These are phyloP conservation scores for Aquanectria penicillioides DNA, from an alignment of 2,329 filamentous ascomycete genomes.

Conservation along the genomic window DNA sequence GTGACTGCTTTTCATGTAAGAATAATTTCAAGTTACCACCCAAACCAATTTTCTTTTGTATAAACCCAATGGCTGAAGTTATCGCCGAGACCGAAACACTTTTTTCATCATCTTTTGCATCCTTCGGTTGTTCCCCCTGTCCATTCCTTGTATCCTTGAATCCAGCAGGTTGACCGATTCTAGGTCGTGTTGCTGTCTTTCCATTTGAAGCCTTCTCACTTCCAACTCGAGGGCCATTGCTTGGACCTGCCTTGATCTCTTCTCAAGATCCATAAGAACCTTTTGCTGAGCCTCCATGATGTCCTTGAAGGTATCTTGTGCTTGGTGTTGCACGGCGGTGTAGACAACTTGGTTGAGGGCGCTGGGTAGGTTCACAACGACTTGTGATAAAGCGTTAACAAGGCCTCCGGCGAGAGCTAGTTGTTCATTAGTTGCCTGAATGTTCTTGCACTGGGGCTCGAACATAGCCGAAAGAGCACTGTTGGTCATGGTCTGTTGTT, in stretches of 20 bases:
- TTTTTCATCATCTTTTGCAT: slow-evolving; percentile 18
- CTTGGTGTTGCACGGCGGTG: slow-evolving; percentile 36
- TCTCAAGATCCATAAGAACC: slow-evolving; percentile 28
- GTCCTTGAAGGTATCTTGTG: slow-evolving; percentile 29
- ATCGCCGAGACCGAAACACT: slow-evolving; percentile 16
- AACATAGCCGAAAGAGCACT: neutral
- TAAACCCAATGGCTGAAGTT: too few species aligned
- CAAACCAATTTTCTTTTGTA: neutral
- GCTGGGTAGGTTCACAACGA: slow-evolving; percentile 37
- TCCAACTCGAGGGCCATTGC: slow-evolving; percentile 8
- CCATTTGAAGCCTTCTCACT: neutral
- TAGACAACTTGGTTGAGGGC: slow-evolving; percentile 40
- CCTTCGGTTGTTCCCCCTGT: neutral
- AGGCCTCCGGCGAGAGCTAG: slow-evolving; percentile 31
- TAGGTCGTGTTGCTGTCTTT: neutral
- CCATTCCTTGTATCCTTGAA: neutral
- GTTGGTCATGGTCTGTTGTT: slow-evolving; percentile 23
- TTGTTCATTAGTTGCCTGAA: slow-evolving; percentile 34
- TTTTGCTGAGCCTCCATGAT: slow-evolving; percentile 36
- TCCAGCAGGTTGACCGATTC: neutral
- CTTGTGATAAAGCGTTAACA: slow-evolving; percentile 38
- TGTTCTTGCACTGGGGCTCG: slow-evolving; percentile 19
- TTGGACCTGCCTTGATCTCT: slow-evolving; percentile 6
- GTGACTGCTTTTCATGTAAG: too few species aligned
- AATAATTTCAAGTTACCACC: too few species aligned